Conservation (phyloP, 1,139 yeast genomes). For the Yamadazyma jaroonii region DNA sequence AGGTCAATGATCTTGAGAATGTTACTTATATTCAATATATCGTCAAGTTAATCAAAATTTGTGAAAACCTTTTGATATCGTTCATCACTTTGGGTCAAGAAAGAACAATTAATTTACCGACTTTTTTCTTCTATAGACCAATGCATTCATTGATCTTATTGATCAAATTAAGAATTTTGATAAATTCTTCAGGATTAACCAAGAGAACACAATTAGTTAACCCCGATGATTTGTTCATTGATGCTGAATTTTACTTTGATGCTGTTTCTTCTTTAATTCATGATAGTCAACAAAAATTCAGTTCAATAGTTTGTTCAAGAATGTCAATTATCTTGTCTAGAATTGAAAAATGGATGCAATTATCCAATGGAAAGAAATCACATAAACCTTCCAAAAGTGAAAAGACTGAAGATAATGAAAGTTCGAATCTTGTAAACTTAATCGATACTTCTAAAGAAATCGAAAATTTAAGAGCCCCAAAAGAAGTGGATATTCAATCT, state of each 20-base stretch:
- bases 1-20: constrained; percentile 11
- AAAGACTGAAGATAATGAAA: constrained; percentile 7
- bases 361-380: constrained; percentile 24
- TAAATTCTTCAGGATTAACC: constrained; percentile 33
- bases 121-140: constrained; percentile 54
- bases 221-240: constrained; percentile 21
- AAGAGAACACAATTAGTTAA: constrained; percentile 9
- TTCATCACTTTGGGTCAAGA: constrained; percentile 38
- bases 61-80: constrained; percentile 44
- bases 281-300: constrained; percentile 21
- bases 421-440: constrained; percentile 33
- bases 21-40: constrained; percentile 31
- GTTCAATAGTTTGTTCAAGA: constrained; percentile 38
- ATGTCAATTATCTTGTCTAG: constrained; percentile 43
- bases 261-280: constrained; percentile 24
- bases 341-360: constrained; percentile 47
- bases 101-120: constrained; percentile 43
- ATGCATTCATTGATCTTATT: constrained; percentile 52
- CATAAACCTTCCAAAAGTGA: constrained; percentile 3
- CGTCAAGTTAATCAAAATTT: constrained; percentile 37
- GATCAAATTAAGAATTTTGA: constrained; percentile 42
- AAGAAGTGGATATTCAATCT: constrained; percentile 12
- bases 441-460: constrained; percentile 47
- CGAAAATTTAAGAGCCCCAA: constrained; percentile 40
- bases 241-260: constrained; percentile 35